phyloP scores from a whole-genome alignment of 176 grass and related monocot species.

The Musa acuminata region DNA sequence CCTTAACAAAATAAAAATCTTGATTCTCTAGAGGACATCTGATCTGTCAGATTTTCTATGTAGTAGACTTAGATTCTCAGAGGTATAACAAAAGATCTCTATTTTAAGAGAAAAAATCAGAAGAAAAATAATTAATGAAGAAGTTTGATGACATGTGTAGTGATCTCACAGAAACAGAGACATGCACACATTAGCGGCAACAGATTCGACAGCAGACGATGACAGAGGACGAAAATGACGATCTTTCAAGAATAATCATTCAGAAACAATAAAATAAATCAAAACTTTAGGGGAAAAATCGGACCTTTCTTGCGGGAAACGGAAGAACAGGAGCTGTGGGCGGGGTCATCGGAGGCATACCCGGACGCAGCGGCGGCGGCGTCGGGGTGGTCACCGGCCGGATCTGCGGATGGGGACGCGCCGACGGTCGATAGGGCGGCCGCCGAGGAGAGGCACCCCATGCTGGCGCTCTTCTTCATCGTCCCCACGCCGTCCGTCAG shows the following conservation, averaged over 20 bases:
- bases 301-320: slow-evolving; percentile 89
- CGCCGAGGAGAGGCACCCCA: slow-evolving; percentile 71
- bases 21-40: not conserved
- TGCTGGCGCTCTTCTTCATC: slow-evolving; percentile 99
- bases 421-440: slow-evolving; percentile 18
- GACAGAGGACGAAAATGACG: not conserved
- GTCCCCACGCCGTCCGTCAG: slow-evolving; percentile 40
- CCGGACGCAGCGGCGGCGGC: slow-evolving; percentile 16
- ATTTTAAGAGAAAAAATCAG: not conserved
- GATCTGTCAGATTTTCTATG: not conserved
- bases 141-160: not conserved
- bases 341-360: slow-evolving; percentile 69
- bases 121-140: not conserved
- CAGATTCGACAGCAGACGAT: not conserved
- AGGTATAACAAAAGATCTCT: not conserved
- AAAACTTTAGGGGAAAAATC: not conserved
- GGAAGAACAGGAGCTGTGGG: slow-evolving; percentile 65
- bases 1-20: not conserved
- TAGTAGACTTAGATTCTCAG: not conserved
- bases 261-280: not conserved
- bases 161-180: not conserved
- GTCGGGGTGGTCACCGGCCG: not conserved
- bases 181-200: not conserved
- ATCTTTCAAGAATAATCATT: not conserved
- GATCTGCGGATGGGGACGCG: slow-evolving; percentile 23